Evolutionary conservation across 2,329 filamentous ascomycete species (phyloP), one percentile per base, ranked within the genome.

Genomic region (Alternaria angustiovoidea): DNA sequence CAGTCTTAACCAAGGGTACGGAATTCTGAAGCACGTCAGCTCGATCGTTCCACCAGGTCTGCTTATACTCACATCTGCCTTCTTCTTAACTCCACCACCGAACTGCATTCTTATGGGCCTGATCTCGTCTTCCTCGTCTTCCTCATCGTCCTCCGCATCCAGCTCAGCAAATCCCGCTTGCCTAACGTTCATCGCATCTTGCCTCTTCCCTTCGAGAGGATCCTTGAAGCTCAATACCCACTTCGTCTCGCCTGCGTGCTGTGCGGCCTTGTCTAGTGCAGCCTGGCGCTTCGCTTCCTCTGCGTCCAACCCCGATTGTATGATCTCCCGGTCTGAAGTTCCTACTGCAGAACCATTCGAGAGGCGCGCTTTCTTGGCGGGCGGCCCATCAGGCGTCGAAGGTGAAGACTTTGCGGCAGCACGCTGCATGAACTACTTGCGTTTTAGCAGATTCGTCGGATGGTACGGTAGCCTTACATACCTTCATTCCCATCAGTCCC

Each of bases 401-500:
- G 85, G 77, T 61, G 83, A 75, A 5, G 80, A 82, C 24, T 89
- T 86, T 51, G 89, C 88, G 51, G 89, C 90, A 64, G 91, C 91
- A 72, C 94, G 88, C 83, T 96, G 94, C 94, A 97, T 97, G 77
- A 97, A 97, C 83, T 88, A 70, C 57, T 22, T 30, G 32, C 3
- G 39, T 54, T 34, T 71, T 38, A 68, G 63, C 52, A 41, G 44
- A 48, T 44, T 44, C 47, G 52, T 28, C 56, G 43, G 32, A 14
- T 14, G 47, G 14, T 36, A 36, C 16, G 30, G 8, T 24, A 43
- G 14, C 32, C 30, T 18, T 49, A 41, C 58, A 36, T 74, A 84
- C 86, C 80, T 96, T 96, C 93, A 97, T 97, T 38, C 91, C 94
- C 74, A 96, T 85, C 48, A 97, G 89, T 68, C 93, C 89, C 60